Evolutionary conservation across 2,329 filamentous ascomycete species (phyloP).

Genomic region (Beauveria brongniartii): DNA sequence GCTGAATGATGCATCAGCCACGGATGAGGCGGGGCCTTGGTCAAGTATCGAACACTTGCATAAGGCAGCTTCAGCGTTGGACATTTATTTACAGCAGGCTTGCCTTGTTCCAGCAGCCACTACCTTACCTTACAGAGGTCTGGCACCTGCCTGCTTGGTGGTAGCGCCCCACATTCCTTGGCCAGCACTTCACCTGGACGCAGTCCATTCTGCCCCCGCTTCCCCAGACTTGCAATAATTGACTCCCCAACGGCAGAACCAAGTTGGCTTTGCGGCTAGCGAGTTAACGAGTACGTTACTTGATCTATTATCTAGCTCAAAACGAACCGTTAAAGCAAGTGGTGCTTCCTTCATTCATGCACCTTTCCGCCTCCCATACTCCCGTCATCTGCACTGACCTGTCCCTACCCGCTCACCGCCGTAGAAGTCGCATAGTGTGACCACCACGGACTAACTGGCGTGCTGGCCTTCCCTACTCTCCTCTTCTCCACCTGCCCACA

Average conservation of each 20-base stretch:
- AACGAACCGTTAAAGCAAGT: neutral
- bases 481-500: neutral
- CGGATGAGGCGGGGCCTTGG: neutral
- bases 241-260: neutral
- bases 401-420: neutral
- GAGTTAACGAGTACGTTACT: too few species aligned
- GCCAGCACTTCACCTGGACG: conserved; percentile 8
- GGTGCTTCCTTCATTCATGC: neutral
- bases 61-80: neutral
- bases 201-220: conserved; percentile 3
- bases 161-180: neutral
- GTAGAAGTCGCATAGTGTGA: neutral
- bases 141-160: neutral
- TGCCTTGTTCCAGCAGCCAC: neutral
- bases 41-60: neutral
- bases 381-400: neutral
- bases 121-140: neutral
- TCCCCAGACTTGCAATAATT: conserved; percentile 6
- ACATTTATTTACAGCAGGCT: neutral
- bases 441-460: neutral
- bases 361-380: neutral
- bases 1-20: neutral
- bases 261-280: too few species aligned
- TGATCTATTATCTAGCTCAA: too few species aligned
- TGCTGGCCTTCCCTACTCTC: neutral